A percentile compares a stretch with the other conserved stretches of the same genome.
Conservation (phyloP, 257 asterid genomes). For the Haberlea rhodopensis region DNA sequence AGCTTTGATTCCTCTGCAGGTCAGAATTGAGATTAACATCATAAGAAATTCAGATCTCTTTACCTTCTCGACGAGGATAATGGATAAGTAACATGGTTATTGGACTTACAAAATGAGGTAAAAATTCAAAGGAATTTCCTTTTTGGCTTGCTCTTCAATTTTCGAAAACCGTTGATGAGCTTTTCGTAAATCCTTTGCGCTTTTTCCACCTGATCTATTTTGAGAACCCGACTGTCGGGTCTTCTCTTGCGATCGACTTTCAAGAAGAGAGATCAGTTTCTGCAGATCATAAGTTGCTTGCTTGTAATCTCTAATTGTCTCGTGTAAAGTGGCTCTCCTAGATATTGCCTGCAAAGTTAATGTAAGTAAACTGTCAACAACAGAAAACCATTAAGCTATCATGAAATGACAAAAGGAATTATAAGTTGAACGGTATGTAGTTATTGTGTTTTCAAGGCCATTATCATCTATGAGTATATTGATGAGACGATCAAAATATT, state of each 20-base stretch:
- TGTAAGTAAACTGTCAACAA: slow-evolving; percentile 21
- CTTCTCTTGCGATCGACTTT: slow-evolving; percentile 47
- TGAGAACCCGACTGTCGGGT: slow-evolving; percentile 32
- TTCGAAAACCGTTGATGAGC: slow-evolving; percentile 60
- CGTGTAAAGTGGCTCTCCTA: slow-evolving; percentile 88
- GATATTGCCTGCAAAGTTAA: slow-evolving; percentile 66
- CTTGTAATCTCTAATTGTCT: slow-evolving; percentile 83
- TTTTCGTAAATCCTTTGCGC: slow-evolving; percentile 56
- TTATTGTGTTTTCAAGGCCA: background rate
- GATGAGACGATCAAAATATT: too few species aligned
- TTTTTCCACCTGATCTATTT: slow-evolving; percentile 51
- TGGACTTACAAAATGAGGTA: slow-evolving; percentile 80
- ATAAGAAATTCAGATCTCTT: background rate
- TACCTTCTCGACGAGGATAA: slow-evolving; percentile 5
- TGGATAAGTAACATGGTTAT: slow-evolving; percentile 4
- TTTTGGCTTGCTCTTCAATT: slow-evolving; percentile 65
- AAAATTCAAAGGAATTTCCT: slow-evolving; percentile 60
- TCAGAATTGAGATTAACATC: slow-evolving; percentile 24
- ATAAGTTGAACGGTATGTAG: too few species aligned
- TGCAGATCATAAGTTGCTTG: slow-evolving; percentile 69
- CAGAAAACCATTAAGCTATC: background rate
- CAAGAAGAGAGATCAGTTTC: slow-evolving; percentile 65
- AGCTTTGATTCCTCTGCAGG: slow-evolving; percentile 73
- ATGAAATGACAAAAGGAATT: background rate
- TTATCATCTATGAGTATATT: background rate